Percentiles rank a stretch among this genome's conserved stretches.
phyloP scores from a whole-genome alignment of 495 filamentous ascomycete genomes.

The Talaromyces trachyspermus region DNA sequence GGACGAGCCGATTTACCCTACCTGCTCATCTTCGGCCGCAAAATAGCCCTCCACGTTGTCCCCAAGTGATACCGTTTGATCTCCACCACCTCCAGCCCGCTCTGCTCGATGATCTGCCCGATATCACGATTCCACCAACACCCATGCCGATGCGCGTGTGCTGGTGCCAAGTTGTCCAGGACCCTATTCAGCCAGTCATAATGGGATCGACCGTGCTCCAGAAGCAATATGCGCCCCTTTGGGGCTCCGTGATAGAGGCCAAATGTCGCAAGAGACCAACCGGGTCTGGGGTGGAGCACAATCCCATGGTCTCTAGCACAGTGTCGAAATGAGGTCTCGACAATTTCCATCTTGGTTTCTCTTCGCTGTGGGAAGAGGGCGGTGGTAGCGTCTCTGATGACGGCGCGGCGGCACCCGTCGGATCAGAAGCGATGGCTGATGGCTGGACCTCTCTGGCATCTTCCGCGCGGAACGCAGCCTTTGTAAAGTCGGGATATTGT shows the following conservation, averaged over 20 bases:
- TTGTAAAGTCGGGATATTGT: constrained; percentile 37
- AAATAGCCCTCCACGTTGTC: constrained; percentile 64
- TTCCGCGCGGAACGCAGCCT: constrained; percentile 36
- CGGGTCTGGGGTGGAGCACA: constrained; percentile 80
- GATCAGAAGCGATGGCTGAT: background rate
- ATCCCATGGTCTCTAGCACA: constrained; percentile 83
- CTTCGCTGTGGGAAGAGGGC: no score
- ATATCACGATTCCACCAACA: constrained; percentile 99
- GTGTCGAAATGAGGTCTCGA: constrained; percentile 58
- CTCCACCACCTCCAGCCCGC: constrained; percentile 72
- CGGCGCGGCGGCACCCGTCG: no score
- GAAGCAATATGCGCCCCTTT: constrained; percentile 67
- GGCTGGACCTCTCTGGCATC: constrained; percentile 23
- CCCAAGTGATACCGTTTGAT: constrained; percentile 66
- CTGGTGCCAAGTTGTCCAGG: constrained; percentile 67
- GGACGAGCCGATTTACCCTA: background rate
- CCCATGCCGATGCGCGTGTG: constrained; percentile 77
- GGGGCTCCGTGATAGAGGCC: constrained; percentile 33
- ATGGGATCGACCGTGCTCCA: constrained; percentile 84
- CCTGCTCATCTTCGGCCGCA: constrained; percentile 32
- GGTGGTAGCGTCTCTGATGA: no score
- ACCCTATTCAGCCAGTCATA: constrained; percentile 71
- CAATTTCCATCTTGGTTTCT: background rate
- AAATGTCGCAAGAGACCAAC: constrained; percentile 53
- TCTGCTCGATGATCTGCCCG: constrained; percentile 65